phyloP scores from a whole-genome alignment of 345 rosid genomes.

The Moringa oleifera region DNA sequence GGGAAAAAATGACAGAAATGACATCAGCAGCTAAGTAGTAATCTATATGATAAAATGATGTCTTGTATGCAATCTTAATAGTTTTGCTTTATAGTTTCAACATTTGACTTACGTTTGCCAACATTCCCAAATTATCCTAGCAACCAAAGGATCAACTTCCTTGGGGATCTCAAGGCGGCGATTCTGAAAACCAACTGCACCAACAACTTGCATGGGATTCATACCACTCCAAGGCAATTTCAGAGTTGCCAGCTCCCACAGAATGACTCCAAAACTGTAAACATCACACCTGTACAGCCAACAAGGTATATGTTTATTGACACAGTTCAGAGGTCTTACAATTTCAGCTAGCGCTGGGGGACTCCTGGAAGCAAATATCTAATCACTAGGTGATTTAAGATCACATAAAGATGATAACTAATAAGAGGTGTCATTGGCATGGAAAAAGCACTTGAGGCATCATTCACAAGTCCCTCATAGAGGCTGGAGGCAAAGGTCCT shows the following conservation, averaged over 20 bases:
- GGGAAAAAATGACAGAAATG: conserved; percentile 13
- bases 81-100: neutral
- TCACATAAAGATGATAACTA: too few relatives aligned
- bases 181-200: conserved; percentile 99
- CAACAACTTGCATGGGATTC: conserved; percentile 99
- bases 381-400: too few relatives aligned
- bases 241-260: conserved; percentile 97
- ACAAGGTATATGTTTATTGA: neutral
- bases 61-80: neutral
- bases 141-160: conserved; percentile 90
- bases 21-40: conserved; percentile 6
- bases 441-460: too few relatives aligned
- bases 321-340: neutral
- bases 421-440: too few relatives aligned
- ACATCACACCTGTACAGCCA: conserved; percentile 76
- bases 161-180: conserved; percentile 93
- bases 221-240: conserved; percentile 95
- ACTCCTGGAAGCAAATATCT: too few relatives aligned
- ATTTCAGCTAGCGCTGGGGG: too few relatives aligned
- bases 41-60: neutral
- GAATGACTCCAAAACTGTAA: conserved; percentile 93
- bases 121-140: conserved; percentile 78
- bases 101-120: conserved; percentile 83
- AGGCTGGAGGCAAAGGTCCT: too few relatives aligned
- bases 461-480: too few relatives aligned